Conservation (phyloP, 164 flowering plant species). For the Vitis rotundifolia region DNA sequence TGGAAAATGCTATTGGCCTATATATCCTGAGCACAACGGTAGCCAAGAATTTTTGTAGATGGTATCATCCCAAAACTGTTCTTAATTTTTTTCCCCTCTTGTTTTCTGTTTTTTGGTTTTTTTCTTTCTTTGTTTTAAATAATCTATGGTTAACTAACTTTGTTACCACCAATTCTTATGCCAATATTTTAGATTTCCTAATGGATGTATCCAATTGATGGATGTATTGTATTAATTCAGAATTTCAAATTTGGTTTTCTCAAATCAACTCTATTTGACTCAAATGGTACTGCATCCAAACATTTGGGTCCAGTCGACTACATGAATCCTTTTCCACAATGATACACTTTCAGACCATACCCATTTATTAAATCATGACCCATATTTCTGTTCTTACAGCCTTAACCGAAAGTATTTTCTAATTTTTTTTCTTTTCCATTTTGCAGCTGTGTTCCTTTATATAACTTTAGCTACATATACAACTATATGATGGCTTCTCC, state of each 20-base stretch:
- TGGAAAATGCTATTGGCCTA: no score
- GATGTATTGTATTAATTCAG: background rate
- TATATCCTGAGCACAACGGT: no score
- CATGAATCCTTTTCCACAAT: background rate
- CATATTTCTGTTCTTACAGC: background rate
- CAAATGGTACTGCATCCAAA: background rate
- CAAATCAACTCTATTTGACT: background rate
- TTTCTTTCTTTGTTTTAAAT: background rate
- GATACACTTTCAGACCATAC: background rate
- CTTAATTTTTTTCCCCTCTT: no score
- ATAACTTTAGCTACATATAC: slow-evolving; percentile 90
- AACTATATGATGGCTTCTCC: slow-evolving; percentile 76
- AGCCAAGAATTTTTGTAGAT: no score
- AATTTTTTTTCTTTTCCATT: slow-evolving; percentile 2
- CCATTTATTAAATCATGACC: background rate
- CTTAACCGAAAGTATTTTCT: background rate
- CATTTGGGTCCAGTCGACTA: background rate
- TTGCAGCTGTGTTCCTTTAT: slow-evolving; percentile 92
- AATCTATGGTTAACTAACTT: background rate
- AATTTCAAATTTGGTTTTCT: background rate
- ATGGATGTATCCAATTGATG: background rate
- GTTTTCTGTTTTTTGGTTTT: no score
- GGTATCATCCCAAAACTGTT: no score
- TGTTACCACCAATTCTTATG: background rate
- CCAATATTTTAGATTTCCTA: background rate